phyloP scores from a whole-genome alignment of 225 moss, liverwort and hornwort species.

The Neckera pumila region DNA sequence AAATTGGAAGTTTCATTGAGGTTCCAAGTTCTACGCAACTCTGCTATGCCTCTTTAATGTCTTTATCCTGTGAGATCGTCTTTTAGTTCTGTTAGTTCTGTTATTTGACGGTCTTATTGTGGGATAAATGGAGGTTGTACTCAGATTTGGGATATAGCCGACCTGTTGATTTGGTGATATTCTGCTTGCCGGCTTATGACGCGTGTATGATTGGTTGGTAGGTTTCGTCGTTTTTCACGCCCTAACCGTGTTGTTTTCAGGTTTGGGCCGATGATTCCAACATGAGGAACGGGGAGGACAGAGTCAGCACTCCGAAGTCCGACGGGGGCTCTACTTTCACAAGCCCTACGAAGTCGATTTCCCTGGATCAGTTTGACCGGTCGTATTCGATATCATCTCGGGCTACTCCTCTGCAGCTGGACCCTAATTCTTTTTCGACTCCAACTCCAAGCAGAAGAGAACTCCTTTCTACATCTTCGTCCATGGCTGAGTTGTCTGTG shows the following conservation, averaged over 20 bases:
- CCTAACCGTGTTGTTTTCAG: not conserved
- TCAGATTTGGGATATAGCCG: not conserved
- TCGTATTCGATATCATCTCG: conserved; percentile 24
- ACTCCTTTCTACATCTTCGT: conserved; percentile 13
- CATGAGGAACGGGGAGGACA: conserved; percentile 23
- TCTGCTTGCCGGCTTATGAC: not conserved
- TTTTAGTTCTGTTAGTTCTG: not conserved
- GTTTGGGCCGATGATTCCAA: conserved; percentile 32
- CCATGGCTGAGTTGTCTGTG: conserved; percentile 22
- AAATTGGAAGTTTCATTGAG: not conserved
- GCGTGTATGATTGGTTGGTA: not conserved
- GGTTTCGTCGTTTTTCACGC: not conserved
- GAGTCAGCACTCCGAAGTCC: conserved; percentile 31
- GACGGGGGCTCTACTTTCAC: conserved; percentile 31
- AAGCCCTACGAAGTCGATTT: conserved; percentile 35
- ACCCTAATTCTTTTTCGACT: conserved; percentile 10
- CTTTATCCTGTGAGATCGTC: not conserved
- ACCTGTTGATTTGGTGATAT: not conserved
- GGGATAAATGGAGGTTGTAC: not conserved
- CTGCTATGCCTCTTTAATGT: not conserved
- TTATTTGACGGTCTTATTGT: accelerated
- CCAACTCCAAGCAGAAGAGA: conserved; percentile 16
- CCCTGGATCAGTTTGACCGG: conserved; percentile 20
- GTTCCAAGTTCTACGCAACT: not conserved
- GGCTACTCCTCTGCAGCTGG: conserved; percentile 17